These are phyloP conservation scores for Blastocystis sp. DNA, from an alignment of 352 stramenopile species.

Conservation along the genomic window DNA sequence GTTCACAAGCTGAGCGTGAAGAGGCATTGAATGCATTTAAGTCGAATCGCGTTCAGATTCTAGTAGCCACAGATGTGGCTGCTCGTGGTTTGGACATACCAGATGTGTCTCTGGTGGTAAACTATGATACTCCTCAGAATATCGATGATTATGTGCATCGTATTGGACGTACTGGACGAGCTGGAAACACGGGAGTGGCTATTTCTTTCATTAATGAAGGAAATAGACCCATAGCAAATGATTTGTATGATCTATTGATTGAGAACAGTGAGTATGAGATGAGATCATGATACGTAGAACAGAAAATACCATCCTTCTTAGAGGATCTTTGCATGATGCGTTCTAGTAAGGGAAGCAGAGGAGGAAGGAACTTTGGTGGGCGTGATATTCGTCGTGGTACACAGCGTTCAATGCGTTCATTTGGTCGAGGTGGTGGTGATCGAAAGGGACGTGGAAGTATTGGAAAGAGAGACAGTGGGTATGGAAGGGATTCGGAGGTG, in stretches of 20 bases:
- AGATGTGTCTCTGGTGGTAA: slow-evolving; percentile 90
- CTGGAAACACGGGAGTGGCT: slow-evolving; percentile 92
- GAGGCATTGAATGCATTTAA: slow-evolving; percentile 85
- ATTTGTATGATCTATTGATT: slow-evolving; percentile 91
- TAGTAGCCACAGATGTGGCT: slow-evolving; percentile 97
- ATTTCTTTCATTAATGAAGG: slow-evolving; percentile 97
- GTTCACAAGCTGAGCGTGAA: slow-evolving; percentile 71
- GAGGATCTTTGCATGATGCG: slow-evolving; percentile 48
- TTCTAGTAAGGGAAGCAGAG: not conserved
- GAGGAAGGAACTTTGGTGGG: slow-evolving; percentile 49
- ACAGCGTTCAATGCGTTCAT: slow-evolving; percentile 1
- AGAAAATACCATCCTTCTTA: slow-evolving; percentile 59
- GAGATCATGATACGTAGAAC: not conserved
- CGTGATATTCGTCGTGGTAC: slow-evolving; percentile 56
- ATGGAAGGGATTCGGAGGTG: not conserved
- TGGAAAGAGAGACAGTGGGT: not conserved
- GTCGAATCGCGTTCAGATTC: slow-evolving; percentile 82
- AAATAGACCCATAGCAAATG: slow-evolving; percentile 91
- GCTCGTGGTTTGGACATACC: slow-evolving; percentile 96
- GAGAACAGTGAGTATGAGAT: slow-evolving; percentile 77
- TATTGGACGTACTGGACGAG: slow-evolving; percentile 96
- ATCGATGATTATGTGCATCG: slow-evolving; percentile 98
- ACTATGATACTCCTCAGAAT: slow-evolving; percentile 96
- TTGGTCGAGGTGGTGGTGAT: not conserved
- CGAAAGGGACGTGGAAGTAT: not conserved